A percentile compares a stretch with the other conserved stretches of the same genome.
These are phyloP conservation scores for Exserohilum rostratum DNA, from an alignment of 2,329 filamentous ascomycete species.

Conservation along the genomic window DNA sequence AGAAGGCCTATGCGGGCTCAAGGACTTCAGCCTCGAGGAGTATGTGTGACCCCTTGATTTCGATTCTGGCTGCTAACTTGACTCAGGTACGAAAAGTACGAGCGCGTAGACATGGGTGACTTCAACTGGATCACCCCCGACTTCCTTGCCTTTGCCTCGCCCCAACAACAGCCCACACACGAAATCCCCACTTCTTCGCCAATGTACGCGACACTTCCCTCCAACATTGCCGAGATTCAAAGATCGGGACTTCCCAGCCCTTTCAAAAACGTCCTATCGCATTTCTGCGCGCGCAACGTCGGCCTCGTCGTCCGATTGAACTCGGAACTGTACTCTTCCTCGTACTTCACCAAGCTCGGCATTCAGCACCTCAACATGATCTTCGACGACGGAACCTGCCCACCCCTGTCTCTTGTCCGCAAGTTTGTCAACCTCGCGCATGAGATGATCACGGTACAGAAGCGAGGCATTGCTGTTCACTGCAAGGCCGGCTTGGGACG, in stretches of 20 bases:
- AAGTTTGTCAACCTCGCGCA: constrained; percentile 96
- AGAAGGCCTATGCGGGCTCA: constrained; percentile 85
- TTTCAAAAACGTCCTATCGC: constrained; percentile 93
- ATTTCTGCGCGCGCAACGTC: constrained; percentile 87
- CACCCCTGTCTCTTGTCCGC: constrained; percentile 83
- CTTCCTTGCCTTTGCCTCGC: constrained; percentile 96
- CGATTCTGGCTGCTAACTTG: constrained; percentile 21
- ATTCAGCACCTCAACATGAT: constrained; percentile 99
- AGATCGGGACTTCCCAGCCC: constrained; percentile 75
- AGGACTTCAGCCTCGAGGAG: constrained; percentile 95
- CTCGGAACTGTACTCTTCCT: constrained; percentile 92
- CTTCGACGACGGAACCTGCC: constrained; percentile 97
- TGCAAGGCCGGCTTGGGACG: constrained; percentile 97
- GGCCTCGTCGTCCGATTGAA: constrained; percentile 94
- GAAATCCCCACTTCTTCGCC: constrained; percentile 76
- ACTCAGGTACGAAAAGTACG: constrained; percentile 83
- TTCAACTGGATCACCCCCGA: constrained; percentile 99
- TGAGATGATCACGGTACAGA: constrained; percentile 88
- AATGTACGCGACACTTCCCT: constrained; percentile 75
- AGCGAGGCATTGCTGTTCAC: constrained; percentile 94
- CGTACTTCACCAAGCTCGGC: constrained; percentile 94
- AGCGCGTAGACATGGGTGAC: constrained; percentile 96
- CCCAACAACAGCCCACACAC: constrained; percentile 78
- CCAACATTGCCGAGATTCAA: constrained; percentile 74
- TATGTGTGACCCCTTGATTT: constrained; percentile 46